Evolutionary conservation across 2,329 filamentous ascomycete species (phyloP), one percentile per base, ranked within the genome.

Genomic region (Cercospora zeae-maydis): DNA sequence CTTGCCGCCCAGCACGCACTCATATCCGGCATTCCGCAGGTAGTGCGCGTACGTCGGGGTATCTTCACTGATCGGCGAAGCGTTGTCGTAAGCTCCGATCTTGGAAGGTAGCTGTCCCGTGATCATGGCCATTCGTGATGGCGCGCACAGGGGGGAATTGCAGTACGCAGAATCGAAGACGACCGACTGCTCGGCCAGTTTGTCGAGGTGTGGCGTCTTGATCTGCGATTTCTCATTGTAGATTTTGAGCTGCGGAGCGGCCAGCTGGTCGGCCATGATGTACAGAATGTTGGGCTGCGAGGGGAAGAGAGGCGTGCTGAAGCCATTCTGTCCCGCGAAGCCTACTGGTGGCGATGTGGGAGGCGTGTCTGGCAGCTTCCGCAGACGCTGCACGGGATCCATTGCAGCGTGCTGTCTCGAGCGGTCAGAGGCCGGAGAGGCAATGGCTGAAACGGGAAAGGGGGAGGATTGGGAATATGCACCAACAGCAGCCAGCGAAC

Each of bases 191-290:
- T 88, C 85, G 1, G 93, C 92, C 66, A 97, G 83, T 57, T 86
- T 85, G 78, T 97, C 91, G 64, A 97, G 85, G 78, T 97, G 88
- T 53, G 93, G 93, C 0, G 93, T 97, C 78, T 92, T 91, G 83
- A 97, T 96, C 75, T 91, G 89, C 1, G 92, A 96, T 58, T 89
- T 82, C 51, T 88, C 84, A 77, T 97, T 93, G 81, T 97, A 92
- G 81, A 96, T 93, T 80, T 92, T 93, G 70, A 97, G 86, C 70
- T 93, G 84, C 16, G 93, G 93, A 30, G 93, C 93, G 16, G 93
- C 90, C 76, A 97, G 86, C 80, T 97, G 93, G 78, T 97, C 93
- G 59, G 93, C 93, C 92, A 97, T 96, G 80, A 97, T 96, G 82
- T 95, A 96, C 52, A 93, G 82, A 69, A 93, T 90, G 77, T 93